Base-by-base conservation (phyloP, 306 rosid species). In the Prunus armeniaca region DNA sequence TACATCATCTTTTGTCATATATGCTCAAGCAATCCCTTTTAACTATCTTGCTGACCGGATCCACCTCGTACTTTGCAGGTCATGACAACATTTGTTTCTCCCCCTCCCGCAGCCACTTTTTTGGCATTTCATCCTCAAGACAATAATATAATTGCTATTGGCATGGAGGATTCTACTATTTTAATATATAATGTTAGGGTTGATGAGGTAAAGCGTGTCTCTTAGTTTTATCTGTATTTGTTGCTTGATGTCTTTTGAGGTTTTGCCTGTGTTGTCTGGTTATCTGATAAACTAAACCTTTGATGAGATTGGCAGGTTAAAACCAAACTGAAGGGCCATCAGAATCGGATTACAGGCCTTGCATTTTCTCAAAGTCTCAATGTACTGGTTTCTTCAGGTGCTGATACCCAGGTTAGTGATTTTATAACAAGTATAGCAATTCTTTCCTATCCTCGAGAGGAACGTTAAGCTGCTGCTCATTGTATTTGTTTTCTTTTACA, bases 51-150 rank as follows among this genome's bases (percentile, higher is more conserved):
- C 28, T 67, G 69, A 65, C 61, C 63, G 25, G 50, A 38, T 74
- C 20, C 50, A 71, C 65, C 62, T 41, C 22, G 34, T 6, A 56
- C 69, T 66, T 63, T 50, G 10, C 81, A 84, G 87, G 87, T 84
- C 65, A 84, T 84, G 87, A 77, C 87, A 50, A 84, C 87, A 19
- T 84, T 84, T 69, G 82, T 84, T 78, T 38, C 82, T 45, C 87
- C 84, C 22, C 87, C 87, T 51, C 87, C 87, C 10, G 84, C 87
- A 9, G 87, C 84, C 3, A 84, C 87, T 34, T 84, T 84, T 73
- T 77, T 84, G 77, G 87, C 87, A 55, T 84, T 84, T 64, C 87
- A 84, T 71, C 87, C 87, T 22, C 84, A 84, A 80, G 87, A 84
- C 65, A 84, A 84, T 61, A 84, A 84, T 57, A 84, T 84, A 67